Conservation (phyloP, 1,139 yeast genomes). For the Suhomyces atakaporum region DNA sequence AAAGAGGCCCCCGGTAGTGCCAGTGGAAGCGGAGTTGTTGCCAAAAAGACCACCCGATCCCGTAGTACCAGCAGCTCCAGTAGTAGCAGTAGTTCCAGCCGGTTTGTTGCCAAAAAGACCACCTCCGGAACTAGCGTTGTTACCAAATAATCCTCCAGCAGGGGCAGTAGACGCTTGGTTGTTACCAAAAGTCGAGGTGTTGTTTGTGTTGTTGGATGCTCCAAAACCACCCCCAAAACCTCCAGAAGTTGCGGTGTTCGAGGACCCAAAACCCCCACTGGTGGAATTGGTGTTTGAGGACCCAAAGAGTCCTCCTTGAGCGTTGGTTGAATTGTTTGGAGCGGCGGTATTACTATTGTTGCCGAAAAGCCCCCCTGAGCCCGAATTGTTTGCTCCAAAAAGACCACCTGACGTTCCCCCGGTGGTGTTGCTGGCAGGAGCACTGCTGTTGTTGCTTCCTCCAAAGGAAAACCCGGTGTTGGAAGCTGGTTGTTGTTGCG, state of each 20-base stretch:
- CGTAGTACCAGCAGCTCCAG: slow-evolving; percentile 4
- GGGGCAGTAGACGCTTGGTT: neutral
- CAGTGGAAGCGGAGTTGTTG: slow-evolving; percentile 7
- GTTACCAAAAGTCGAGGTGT: slow-evolving; percentile 2
- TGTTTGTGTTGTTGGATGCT: slow-evolving; percentile 1
- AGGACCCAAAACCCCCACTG: slow-evolving; percentile 15
- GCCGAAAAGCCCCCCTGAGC: slow-evolving; percentile 10
- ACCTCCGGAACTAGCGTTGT: slow-evolving; percentile 3
- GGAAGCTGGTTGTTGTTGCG: slow-evolving; percentile 3
- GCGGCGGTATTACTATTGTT: neutral
- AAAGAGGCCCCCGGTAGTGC: slow-evolving; percentile 14
- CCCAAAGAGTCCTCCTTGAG: slow-evolving; percentile 19
- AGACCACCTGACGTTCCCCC: slow-evolving; percentile 3
- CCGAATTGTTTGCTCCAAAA: slow-evolving; percentile 6
- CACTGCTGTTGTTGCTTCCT: slow-evolving; percentile 5
- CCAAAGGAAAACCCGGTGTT: slow-evolving; percentile 9
- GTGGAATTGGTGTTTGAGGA: slow-evolving; percentile 10
- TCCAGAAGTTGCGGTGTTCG: slow-evolving; percentile 8
- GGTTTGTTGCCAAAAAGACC: slow-evolving; percentile 18
- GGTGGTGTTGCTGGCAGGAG: slow-evolving; percentile 1
- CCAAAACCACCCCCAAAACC: slow-evolving; percentile 7
- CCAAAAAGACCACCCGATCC: slow-evolving; percentile 7
- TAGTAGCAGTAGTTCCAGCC: slow-evolving; percentile 7
- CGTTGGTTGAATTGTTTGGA: slow-evolving; percentile 1
- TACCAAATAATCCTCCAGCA: slow-evolving; percentile 2